Base-by-base conservation (phyloP, 768 basidiomycete species). In the Butyriboletus loyo region DNA sequence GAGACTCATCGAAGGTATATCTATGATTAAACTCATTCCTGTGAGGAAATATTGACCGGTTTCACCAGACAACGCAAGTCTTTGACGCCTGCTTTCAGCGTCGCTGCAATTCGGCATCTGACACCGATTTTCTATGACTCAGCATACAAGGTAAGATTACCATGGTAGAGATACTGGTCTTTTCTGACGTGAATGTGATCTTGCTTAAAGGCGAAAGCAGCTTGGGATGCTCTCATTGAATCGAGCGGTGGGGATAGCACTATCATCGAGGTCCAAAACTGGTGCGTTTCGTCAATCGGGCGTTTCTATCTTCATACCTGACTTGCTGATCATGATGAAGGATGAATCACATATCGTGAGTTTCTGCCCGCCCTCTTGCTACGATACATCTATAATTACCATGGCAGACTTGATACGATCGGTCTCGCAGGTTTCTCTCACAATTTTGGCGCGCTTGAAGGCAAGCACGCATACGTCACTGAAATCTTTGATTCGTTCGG, bases 391-490 rank as follows among this genome's bases (percentile, higher is more conserved):
- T 3, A 15, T 32, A 45, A 32, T 4, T 7, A 17, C 9, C 6
- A 22, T 22, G 22, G 17, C 44, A 45, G 44, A 32, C 44, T 45
- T 15, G 44, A 45, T 32, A 22, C 22, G 5, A 45, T 45, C 2
- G 44, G 44, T 32, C 30, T 31, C 5, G 44, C 31, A 11, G 31
- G 44, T 22, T 45, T 45, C 14, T 44, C 43, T 5, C 77, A 84
- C 58, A 73, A 83, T 59, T 85, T 84, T 55, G 74, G 75, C 15
- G 63, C 77, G 0, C 71, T 84, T 3, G 74, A 78, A 8, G 82
- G 82, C 1, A 73, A 79, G 48, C 62, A 61, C 21, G 67, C 77
- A 3, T 53, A 71, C 3, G 71, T 83, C 7, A 67, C 72, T 3
- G 68, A 74, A 7, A 66, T 72, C 5, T 75, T 80, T 27, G 73